phyloP scores from a whole-genome alignment of 2,329 filamentous ascomycete genomes.

The Diatrype stigma region DNA sequence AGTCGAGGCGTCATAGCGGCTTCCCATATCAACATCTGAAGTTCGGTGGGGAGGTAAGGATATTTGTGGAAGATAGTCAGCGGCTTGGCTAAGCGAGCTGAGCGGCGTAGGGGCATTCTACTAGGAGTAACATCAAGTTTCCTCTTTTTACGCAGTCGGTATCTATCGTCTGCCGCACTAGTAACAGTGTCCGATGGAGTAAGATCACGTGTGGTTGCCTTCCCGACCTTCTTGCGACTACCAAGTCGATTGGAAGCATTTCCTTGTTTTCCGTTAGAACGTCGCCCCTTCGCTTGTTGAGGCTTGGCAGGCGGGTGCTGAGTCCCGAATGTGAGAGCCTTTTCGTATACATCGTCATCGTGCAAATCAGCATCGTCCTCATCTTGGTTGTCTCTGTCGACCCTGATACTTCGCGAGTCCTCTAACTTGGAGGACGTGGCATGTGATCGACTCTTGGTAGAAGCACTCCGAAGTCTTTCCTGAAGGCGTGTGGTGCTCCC shows the following conservation, averaged over 20 bases:
- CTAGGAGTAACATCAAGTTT: background rate
- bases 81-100: constrained; percentile 23
- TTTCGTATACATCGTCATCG: background rate
- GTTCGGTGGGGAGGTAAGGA: constrained; percentile 19
- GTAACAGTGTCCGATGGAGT: background rate
- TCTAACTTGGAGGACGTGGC: constrained; percentile 13
- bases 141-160: background rate
- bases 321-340: background rate
- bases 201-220: background rate
- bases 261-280: constrained; percentile 6
- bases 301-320: background rate
- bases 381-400: constrained; percentile 3
- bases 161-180: background rate
- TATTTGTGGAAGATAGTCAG: constrained; percentile 24
- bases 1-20: constrained; percentile 21
- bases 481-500: constrained; percentile 6
- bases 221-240: constrained; percentile 1
- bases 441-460: constrained; percentile 1
- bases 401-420: constrained; percentile 14
- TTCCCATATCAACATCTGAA: constrained; percentile 28
- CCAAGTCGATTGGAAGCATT: constrained; percentile 5
- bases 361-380: background rate
- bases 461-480: constrained; percentile 8
- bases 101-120: constrained; percentile 17
- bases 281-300: background rate